Evolutionary conservation across 495 filamentous ascomycete species (phyloP), one percentile per base, ranked within the genome.

Genomic region (Penicillium steckii): DNA sequence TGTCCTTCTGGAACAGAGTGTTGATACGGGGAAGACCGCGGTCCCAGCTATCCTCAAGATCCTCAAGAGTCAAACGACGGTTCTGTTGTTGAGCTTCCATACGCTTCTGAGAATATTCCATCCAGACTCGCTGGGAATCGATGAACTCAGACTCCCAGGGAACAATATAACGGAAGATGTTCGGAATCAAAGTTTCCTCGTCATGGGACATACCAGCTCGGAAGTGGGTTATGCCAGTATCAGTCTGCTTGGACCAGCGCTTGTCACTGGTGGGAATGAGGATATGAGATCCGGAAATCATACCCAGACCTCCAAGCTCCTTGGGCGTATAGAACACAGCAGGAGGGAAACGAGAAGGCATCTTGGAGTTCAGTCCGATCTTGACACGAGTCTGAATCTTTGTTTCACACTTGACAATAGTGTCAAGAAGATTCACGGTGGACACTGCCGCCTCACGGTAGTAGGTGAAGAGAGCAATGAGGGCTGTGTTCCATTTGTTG

Each of bases 81-180:
- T 99, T 99, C 67, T 97, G 95, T 66, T 97, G 92, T 65, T 97
- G 95, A 33, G 95, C 95, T 67, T 99, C 95, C 61, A 90, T 79
- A 38, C 95, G 86, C 77, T 99, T 99, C 72, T 97, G 95, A 6
- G 93, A 96, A 64, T 99, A 99, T 59, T 99, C 95, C 41, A 92
- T 97, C 95, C 95, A 99, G 1, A 99, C 95, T 53, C 94, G 87
- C 61, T 97, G 95, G 9, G 93, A 97, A 61, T 99, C 94, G 62
- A 97, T 96, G 73, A 99, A 99, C 62, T 99, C 95, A 23, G 93
- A 90, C 66, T 97, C 95, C 95, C 95, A 99, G 3, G 95, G 93
- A 56, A 97, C 96, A 70, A 99, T 99, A 74, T 99, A 99, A 37
- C 95, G 88, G 84, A 97, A 97, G 64, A 99, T 99, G 65, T 97